Base-by-base conservation (phyloP, 1,284 basidiomycete species). In the Cystobasidium sp. region DNA sequence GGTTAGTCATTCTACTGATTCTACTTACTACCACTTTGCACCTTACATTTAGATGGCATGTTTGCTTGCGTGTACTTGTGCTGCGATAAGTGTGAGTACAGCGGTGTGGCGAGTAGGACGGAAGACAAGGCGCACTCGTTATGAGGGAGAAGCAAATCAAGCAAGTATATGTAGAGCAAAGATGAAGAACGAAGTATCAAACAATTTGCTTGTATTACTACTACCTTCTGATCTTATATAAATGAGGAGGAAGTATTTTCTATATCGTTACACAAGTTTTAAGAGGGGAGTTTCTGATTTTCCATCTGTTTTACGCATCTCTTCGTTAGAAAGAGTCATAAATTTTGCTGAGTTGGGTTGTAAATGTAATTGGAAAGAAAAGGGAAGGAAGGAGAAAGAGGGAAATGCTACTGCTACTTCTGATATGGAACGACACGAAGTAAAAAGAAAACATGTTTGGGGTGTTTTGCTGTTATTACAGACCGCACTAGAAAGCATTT, bases 261-360 rank as follows among this genome's bases (percentile, higher is more conserved):
- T 63, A 10, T 63, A 63, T 49, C 61, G 61, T 63, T 63, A 63
- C 61, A 63, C 44, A 39, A 20, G 37, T 18, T 22, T 31, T 24
- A 5, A 5, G n/a, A n/a, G n/a, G n/a, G n/a, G n/a, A n/a, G n/a
- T n/a, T n/a, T n/a, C n/a, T n/a, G n/a, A n/a, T n/a, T n/a, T n/a
- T n/a, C 31, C 31, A 31, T 31, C 31, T 31, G 31, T 31, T 31
- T 31, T 31, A 31, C 31, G 31, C 1, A 31, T 31, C 31, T 31
- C 31, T 18, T 56, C n/a, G n/a, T 58, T 39, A 39, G 1, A 47
- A 22, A 66, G 46, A 46, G n/a, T 6, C 39, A 37, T 24, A 51
- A 22, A 8, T 22, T 31, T 55, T 51, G 51, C 64, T 51, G 64
- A 66, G 64, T 52, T 46, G 64, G 47, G 64, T 52, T n/a, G 43